Evolutionary conservation across 2,329 filamentous ascomycete species (phyloP).

Genomic region (Colletotrichum musae): DNA sequence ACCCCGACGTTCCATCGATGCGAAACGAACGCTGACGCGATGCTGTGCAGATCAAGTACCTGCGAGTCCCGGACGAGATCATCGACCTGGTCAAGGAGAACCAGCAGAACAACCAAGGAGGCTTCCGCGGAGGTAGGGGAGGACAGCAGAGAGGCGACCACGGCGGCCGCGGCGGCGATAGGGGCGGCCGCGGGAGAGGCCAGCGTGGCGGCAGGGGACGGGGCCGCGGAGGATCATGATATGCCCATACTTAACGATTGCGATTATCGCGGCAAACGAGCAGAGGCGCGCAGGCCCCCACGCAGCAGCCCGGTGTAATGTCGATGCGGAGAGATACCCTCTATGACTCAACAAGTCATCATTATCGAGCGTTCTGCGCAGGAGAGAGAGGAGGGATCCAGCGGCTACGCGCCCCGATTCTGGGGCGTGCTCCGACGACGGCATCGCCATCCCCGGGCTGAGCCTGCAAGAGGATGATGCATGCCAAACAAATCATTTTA

Average conservation of each 20-base stretch:
- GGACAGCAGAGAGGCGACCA: constrained; percentile 72
- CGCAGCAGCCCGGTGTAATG: not conserved
- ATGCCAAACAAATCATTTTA: constrained; percentile 28
- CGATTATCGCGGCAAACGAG: constrained; percentile 1
- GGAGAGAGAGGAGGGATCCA: not conserved
- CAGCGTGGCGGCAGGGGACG: constrained; percentile 37
- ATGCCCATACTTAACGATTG: not conserved
- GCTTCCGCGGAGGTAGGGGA: constrained; percentile 76
- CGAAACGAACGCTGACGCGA: constrained; percentile 39
- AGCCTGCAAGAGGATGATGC: not conserved
- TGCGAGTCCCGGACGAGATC: constrained; percentile 96
- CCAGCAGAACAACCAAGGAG: constrained; percentile 78
- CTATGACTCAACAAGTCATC: not conserved
- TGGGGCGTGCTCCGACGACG: not conserved
- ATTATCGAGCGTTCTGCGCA: constrained; percentile 1
- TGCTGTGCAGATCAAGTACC: constrained; percentile 90
- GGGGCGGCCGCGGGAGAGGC: constrained; percentile 68
- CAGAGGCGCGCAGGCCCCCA: not conserved
- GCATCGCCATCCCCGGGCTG: not conserved
- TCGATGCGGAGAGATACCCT: not conserved
- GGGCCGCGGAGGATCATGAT: constrained; percentile 34
- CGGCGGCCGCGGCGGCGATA: constrained; percentile 68
- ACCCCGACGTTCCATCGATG: no score
- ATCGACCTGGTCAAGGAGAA: constrained; percentile 95
- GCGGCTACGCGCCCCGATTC: not conserved